These are phyloP conservation scores for Tetrapisispora namnaoensis DNA, from an alignment of 805 yeast genomes.

Conservation along the genomic window DNA sequence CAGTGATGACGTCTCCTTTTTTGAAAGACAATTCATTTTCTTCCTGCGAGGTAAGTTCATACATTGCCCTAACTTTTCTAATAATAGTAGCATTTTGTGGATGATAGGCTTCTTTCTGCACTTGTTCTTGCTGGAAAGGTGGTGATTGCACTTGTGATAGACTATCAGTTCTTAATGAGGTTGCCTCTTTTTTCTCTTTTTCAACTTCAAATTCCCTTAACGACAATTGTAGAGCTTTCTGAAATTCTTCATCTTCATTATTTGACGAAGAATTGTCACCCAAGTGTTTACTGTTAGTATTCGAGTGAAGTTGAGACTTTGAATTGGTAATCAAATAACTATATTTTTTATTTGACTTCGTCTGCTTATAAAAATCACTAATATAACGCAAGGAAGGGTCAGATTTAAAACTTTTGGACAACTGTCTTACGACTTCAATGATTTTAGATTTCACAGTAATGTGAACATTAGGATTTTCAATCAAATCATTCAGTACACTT, in stretches of 20 bases:
- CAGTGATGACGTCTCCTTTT: conserved; percentile 80
- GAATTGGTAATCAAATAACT: conserved; percentile 25
- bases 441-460: conserved; percentile 54
- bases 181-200: conserved; percentile 34
- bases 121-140: neutral
- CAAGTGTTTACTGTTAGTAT: conserved; percentile 25
- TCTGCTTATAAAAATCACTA: conserved; percentile 46
- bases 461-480: conserved; percentile 50
- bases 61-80: conserved; percentile 72
- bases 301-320: neutral
- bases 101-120: conserved; percentile 1
- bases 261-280: conserved; percentile 48
- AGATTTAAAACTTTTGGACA: conserved; percentile 49
- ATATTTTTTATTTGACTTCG: conserved; percentile 31
- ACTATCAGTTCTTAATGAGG: conserved; percentile 3
- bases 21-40: conserved; percentile 81
- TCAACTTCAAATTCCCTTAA: conserved; percentile 40
- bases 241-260: conserved; percentile 66
- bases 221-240: conserved; percentile 65
- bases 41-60: conserved; percentile 68
- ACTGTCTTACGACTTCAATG: conserved; percentile 57
- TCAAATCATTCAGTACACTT: conserved; percentile 37
- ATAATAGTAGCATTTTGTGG: conserved; percentile 28
- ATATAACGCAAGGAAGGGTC: conserved; percentile 75
- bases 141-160: conserved; percentile 6